Conservation (phyloP, 495 filamentous ascomycete species). For the Neohortaea acidophila region DNA sequence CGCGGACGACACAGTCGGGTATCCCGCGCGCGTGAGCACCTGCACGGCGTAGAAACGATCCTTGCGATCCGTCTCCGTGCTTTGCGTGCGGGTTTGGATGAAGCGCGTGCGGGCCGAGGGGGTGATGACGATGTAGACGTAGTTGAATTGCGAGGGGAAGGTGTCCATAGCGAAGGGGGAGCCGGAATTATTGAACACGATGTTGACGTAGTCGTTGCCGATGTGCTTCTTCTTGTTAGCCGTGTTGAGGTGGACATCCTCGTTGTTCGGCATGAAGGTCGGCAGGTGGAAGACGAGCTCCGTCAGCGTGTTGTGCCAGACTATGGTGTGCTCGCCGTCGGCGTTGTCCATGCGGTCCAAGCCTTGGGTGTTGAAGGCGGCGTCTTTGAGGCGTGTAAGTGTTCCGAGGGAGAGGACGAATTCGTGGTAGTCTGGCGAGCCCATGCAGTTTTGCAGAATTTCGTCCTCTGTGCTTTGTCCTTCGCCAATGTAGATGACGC, state of each 20-base stretch:
- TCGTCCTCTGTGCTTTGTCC: slow-evolving; percentile 66
- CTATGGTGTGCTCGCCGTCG: slow-evolving; percentile 76
- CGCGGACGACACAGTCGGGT: slow-evolving; percentile 80
- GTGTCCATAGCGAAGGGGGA: slow-evolving; percentile 75
- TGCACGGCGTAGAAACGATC: slow-evolving; percentile 67
- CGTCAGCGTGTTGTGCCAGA: slow-evolving; percentile 86
- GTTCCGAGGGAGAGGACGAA: slow-evolving; percentile 71
- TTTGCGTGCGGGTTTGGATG: slow-evolving; percentile 23
- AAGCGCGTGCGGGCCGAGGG: slow-evolving; percentile 59
- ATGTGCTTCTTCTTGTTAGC: slow-evolving; percentile 83
- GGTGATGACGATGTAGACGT: slow-evolving; percentile 87
- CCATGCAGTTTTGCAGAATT: slow-evolving; percentile 70
- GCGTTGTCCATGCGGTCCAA: slow-evolving; percentile 57
- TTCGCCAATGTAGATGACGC: slow-evolving; percentile 78
- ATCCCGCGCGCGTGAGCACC: slow-evolving; percentile 66
- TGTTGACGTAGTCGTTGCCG: slow-evolving; percentile 95
- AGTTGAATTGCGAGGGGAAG: slow-evolving; percentile 86
- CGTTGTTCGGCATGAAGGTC: slow-evolving; percentile 89
- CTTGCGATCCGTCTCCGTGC: slow-evolving; percentile 18
- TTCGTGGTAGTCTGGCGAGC: slow-evolving; percentile 69
- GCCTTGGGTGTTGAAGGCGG: slow-evolving; percentile 85
- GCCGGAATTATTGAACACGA: slow-evolving; percentile 93
- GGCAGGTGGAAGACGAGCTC: slow-evolving; percentile 92
- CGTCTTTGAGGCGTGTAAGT: slow-evolving; percentile 59
- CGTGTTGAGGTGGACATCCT: slow-evolving; percentile 57